These are phyloP conservation scores for Ambispora gerdemannii DNA, from an alignment of 192 early-diverging fungal species.

Conservation along the genomic window DNA sequence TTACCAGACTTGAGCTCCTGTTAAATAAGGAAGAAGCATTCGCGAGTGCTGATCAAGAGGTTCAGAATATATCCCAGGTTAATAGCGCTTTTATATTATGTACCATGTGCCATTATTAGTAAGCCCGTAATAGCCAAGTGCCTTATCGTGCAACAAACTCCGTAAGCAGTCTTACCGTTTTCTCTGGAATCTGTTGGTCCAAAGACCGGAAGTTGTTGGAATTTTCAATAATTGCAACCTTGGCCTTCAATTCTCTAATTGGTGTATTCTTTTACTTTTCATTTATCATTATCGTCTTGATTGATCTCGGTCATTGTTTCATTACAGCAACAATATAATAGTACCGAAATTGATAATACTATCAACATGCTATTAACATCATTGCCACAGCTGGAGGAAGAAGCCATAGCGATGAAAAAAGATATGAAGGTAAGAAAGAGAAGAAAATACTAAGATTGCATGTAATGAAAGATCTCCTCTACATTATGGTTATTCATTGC, in stretches of 20 bases:
- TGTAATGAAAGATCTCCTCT: not conserved
- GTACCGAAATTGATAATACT: slow-evolving; percentile 15
- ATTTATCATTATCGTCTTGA: too few species aligned
- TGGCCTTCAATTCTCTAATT: too few species aligned
- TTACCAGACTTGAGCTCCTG: slow-evolving; percentile 42
- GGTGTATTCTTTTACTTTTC: too few species aligned
- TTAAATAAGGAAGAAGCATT: slow-evolving; percentile 40
- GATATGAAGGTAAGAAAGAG: slow-evolving; percentile 30
- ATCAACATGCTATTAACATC: slow-evolving; percentile 1
- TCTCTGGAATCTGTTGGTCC: too few species aligned
- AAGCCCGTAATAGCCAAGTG: too few species aligned
- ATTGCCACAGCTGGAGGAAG: slow-evolving; percentile 24
- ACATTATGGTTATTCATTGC: not conserved
- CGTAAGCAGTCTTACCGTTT: too few species aligned
- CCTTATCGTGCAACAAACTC: too few species aligned
- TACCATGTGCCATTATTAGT: too few species aligned
- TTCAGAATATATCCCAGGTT: slow-evolving; percentile 27
- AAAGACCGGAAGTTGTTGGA: too few species aligned
- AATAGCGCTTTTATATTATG: too few species aligned
- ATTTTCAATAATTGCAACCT: too few species aligned
- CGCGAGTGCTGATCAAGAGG: slow-evolving; percentile 13
- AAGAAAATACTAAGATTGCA: not conserved
- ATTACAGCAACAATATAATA: slow-evolving; percentile 30
- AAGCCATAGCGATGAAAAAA: slow-evolving; percentile 16
- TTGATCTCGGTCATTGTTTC: not conserved